Percentiles rank a stretch among this genome's conserved stretches.
These are phyloP conservation scores for Candida maesae DNA, from an alignment of 805 yeast species.

Conservation along the genomic window DNA sequence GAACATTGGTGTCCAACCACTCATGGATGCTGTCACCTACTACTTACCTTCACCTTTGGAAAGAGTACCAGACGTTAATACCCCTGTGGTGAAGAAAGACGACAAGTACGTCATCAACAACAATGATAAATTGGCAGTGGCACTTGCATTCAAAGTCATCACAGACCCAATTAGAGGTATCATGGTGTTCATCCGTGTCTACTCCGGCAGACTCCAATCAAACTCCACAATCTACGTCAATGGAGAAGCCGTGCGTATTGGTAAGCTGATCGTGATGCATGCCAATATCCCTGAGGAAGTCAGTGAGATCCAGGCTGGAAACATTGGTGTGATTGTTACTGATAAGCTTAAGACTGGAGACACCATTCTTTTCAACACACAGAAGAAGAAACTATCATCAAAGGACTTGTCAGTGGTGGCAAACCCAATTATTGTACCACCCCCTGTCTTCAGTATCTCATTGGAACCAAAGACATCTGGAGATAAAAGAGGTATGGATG, in stretches of 20 bases:
- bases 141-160: slow-evolving; percentile 87
- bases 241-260: slow-evolving; percentile 60
- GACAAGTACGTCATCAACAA: slow-evolving; percentile 51
- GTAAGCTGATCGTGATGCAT: slow-evolving; percentile 76
- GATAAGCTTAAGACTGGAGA: slow-evolving; percentile 85
- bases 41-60: slow-evolving; percentile 84
- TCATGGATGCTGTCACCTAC: slow-evolving; percentile 75
- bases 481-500: slow-evolving; percentile 69
- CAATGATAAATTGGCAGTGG: slow-evolving; percentile 61
- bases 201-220: slow-evolving; percentile 69
- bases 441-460: slow-evolving; percentile 86
- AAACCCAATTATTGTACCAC: slow-evolving; percentile 80
- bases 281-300: slow-evolving; percentile 84
- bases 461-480: slow-evolving; percentile 82
- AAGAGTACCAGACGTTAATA: slow-evolving; percentile 49
- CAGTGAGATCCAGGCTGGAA: slow-evolving; percentile 60
- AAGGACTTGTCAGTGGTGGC: slow-evolving; percentile 45
- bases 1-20: slow-evolving; percentile 93
- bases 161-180: slow-evolving; percentile 81
- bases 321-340: slow-evolving; percentile 71
- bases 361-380: slow-evolving; percentile 65
- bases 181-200: slow-evolving; percentile 83
- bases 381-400: slow-evolving; percentile 47
- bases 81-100: slow-evolving; percentile 37
- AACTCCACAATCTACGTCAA: slow-evolving; percentile 66